Evolutionary conservation across 2,329 filamentous ascomycete genomes (phyloP).

Genomic region (Rhytidhysteron rufulum): DNA sequence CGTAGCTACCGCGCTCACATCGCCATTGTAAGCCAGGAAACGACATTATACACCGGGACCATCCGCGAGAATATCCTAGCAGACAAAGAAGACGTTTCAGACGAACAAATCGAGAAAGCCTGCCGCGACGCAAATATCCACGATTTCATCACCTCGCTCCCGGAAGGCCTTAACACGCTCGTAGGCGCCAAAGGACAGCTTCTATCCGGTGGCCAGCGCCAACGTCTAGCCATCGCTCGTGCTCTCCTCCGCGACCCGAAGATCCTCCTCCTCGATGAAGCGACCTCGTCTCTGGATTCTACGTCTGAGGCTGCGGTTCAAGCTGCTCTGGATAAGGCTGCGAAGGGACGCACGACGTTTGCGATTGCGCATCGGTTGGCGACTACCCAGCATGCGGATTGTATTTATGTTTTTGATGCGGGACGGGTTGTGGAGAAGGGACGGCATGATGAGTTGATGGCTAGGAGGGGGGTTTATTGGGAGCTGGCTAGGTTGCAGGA

Average conservation of each 20-base stretch:
- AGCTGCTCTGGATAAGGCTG: conserved; percentile 74
- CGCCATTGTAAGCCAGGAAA: conserved; percentile 84
- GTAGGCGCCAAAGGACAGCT: conserved; percentile 85
- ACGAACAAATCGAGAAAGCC: conserved; percentile 70
- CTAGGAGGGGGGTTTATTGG: conserved; percentile 38
- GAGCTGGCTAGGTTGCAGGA: conserved; percentile 30
- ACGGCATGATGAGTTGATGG: conserved; percentile 62
- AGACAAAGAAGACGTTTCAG: conserved; percentile 61
- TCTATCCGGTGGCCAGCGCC: conserved; percentile 85
- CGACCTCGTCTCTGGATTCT: conserved; percentile 35
- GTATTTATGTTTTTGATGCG: conserved; percentile 95
- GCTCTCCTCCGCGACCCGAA: conserved; percentile 82
- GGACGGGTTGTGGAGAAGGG: conserved; percentile 82
- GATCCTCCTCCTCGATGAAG: conserved; percentile 52
- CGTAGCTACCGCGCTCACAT: conserved; percentile 77
- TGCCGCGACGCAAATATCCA: conserved; percentile 64
- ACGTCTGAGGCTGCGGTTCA: conserved; percentile 70
- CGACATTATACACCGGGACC: conserved; percentile 83
- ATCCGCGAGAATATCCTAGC: conserved; percentile 77
- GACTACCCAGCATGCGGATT: conserved; percentile 90
- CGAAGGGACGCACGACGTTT: conserved; percentile 85
- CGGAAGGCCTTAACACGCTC: conserved; percentile 76
- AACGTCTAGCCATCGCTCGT: conserved; percentile 84
- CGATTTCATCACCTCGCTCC: conserved; percentile 15
- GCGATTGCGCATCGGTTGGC: conserved; percentile 88